Base-by-base conservation (phyloP, 768 basidiomycete genomes). In the Macrolepiota dolichaula region DNA sequence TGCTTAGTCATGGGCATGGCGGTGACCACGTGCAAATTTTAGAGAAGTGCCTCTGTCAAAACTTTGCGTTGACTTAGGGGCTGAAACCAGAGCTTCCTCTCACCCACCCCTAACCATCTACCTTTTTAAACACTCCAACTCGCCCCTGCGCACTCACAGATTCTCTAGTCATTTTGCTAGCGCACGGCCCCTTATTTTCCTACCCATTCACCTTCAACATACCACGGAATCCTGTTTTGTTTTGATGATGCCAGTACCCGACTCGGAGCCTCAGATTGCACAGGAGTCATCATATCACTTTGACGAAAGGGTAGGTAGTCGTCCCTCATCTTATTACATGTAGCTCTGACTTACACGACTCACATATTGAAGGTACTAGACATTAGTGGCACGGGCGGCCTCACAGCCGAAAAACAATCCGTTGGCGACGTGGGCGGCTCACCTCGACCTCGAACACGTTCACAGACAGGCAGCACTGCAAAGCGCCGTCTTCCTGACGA, bases 381-480 rank as follows among this genome's bases (percentile, higher is more conserved):
- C 52, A 57, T 51, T 29, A 50, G 25, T 17, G 42, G 29, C 42
- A 1, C 55, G 53, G 63, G 51, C 22, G 35, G 35, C 4, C 32
- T 37, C 15, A 51, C 17, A 13, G 44, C 47, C n/a, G 55, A 65
- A 44, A 59, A 36, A 38, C 11, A 38, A 27, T 32, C 29, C 29
- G 6, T 59, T 1, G 25, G 7, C 17, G 62, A 63, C 42, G 4
- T 49, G 25, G 47, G 54, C n/a, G 40, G 40, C 17, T 62, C 66
- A n/a, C 65, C 66, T 55, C 67, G 74, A 51, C 74, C 71, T 25
- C 66, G 71, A 46, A 77, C 76, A 24, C 71, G 76, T 55, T 77
- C 76, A 4, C 76, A 76, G 64, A 74, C 74, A 32, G 71, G 72
- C 9, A 64, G 65, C 54, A 69, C 67, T 36, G 24, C 69, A 13